Conservation (phyloP, 2,329 filamentous ascomycete species). For the Epichloe bromicola region DNA sequence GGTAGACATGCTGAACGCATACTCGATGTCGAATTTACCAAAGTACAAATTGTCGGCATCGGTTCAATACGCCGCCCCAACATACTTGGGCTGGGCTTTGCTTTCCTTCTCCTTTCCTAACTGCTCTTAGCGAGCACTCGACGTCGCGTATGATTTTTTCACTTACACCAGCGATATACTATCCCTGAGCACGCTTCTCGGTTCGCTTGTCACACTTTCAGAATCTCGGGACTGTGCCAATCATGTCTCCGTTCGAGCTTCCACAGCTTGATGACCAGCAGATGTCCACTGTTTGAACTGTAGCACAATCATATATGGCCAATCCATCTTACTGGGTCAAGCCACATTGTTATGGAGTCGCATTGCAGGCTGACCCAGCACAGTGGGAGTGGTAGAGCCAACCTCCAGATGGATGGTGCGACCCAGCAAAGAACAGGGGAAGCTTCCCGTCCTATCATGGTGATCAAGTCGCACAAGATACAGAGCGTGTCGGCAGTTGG, state of each 20-base stretch:
- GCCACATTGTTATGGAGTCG: not conserved
- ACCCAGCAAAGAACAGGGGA: not conserved
- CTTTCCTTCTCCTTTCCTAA: not conserved
- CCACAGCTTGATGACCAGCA: not conserved
- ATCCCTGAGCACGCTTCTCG: not conserved
- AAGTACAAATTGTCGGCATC: too few relatives aligned
- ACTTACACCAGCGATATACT: not conserved
- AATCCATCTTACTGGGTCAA: slow-evolving; percentile 3
- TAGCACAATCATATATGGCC: not conserved
- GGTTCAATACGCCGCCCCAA: not conserved
- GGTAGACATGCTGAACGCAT: too few relatives aligned
- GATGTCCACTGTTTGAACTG: not conserved
- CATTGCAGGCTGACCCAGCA: not conserved
- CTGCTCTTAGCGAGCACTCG: not conserved
- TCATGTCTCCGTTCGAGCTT: not conserved
- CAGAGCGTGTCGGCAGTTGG: too few relatives aligned
- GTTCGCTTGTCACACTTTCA: not conserved
- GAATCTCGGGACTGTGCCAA: not conserved
- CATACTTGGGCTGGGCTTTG: too few relatives aligned
- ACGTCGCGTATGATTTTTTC: not conserved
- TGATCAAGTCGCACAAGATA: not conserved
- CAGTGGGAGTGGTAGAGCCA: not conserved
- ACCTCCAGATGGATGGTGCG: not conserved
- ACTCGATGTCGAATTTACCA: too few relatives aligned
- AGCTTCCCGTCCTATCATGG: not conserved